Conservation (phyloP, 1,284 basidiomycete species). For the Macrocystidia cucumis region DNA sequence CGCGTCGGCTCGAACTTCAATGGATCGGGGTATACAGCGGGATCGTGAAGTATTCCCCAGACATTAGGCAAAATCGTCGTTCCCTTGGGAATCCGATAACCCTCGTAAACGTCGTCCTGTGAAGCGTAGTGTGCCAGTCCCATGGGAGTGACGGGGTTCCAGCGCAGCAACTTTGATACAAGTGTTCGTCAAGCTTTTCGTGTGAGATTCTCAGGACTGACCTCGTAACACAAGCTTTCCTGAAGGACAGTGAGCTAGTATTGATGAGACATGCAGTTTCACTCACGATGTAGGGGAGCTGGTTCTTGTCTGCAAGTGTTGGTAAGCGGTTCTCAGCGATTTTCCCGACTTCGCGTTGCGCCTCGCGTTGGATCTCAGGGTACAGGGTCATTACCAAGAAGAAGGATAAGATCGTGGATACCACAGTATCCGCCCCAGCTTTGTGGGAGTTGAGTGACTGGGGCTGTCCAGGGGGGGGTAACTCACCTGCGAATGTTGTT, state of each 20-base stretch:
- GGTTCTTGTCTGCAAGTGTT: conserved; percentile 23
- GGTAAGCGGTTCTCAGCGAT: conserved; percentile 25
- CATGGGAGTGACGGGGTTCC: conserved; percentile 36
- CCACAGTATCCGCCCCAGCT: conserved; percentile 26
- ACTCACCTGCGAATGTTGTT: conserved; percentile 31
- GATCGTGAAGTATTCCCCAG: conserved; percentile 20
- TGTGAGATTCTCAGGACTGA: conserved; percentile 8
- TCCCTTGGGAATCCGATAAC: conserved; percentile 35
- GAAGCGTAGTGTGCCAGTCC: conserved; percentile 28
- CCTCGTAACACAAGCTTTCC: conserved; percentile 28
- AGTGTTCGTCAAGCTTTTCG: too few species aligned
- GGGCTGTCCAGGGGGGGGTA: neutral
- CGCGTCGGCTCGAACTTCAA: conserved; percentile 23
- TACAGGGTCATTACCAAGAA: conserved; percentile 28
- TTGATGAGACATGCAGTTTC: neutral
- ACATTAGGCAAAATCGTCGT: conserved; percentile 34
- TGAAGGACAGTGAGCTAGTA: conserved; percentile 6
- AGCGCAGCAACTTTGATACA: conserved; percentile 32
- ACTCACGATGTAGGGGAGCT: conserved; percentile 27
- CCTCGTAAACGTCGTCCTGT: conserved; percentile 33
- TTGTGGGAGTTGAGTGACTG: neutral
- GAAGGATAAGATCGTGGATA: conserved; percentile 26
- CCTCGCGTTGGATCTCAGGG: conserved; percentile 27
- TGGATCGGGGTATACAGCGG: conserved; percentile 25
- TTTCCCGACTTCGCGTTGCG: conserved; percentile 27